Percentiles rank a stretch among this genome's conserved stretches.
phyloP scores from a whole-genome alignment of 2,329 filamentous ascomycete genomes.

The Colletotrichum liaoningense region DNA sequence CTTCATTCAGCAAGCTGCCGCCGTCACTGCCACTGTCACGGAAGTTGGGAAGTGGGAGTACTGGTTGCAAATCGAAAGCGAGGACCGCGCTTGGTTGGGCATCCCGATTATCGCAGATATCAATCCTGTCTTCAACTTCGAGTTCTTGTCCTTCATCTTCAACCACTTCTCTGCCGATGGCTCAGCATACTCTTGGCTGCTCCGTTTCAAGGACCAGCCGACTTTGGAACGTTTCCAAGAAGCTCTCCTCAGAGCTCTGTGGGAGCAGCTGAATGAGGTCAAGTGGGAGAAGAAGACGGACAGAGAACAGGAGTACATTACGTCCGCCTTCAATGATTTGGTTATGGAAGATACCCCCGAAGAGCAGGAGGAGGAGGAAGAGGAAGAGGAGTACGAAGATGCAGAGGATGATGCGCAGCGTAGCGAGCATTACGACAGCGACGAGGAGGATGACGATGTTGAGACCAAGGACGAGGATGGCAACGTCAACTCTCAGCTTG shows the following conservation, averaged over 20 bases:
- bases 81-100: slow-evolving; percentile 85
- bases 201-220: slow-evolving; percentile 88
- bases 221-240: slow-evolving; percentile 90
- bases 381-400: slow-evolving; percentile 68
- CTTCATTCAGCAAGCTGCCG: slow-evolving; percentile 82
- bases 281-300: slow-evolving; percentile 97
- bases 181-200: slow-evolving; percentile 92
- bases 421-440: slow-evolving; percentile 75
- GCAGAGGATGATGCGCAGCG: slow-evolving; percentile 71
- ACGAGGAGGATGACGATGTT: slow-evolving; percentile 84
- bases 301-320: slow-evolving; percentile 90
- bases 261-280: slow-evolving; percentile 94
- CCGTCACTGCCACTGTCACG: slow-evolving; percentile 82
- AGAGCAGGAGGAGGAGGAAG: slow-evolving; percentile 57
- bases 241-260: slow-evolving; percentile 93
- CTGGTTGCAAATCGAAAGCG: slow-evolving; percentile 87
- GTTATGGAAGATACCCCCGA: slow-evolving; percentile 82
- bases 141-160: slow-evolving; percentile 99
- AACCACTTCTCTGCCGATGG: slow-evolving; percentile 93
- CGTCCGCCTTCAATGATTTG: slow-evolving; percentile 95
- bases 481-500: slow-evolving; percentile 91
- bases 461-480: slow-evolving; percentile 76
- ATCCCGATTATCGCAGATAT: slow-evolving; percentile 89
- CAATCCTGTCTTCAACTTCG: slow-evolving; percentile 97
- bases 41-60: slow-evolving; percentile 95